Evolutionary conservation across 2,329 filamentous ascomycete genomes (phyloP).

Genomic region (Colletotrichum tanaceti): DNA sequence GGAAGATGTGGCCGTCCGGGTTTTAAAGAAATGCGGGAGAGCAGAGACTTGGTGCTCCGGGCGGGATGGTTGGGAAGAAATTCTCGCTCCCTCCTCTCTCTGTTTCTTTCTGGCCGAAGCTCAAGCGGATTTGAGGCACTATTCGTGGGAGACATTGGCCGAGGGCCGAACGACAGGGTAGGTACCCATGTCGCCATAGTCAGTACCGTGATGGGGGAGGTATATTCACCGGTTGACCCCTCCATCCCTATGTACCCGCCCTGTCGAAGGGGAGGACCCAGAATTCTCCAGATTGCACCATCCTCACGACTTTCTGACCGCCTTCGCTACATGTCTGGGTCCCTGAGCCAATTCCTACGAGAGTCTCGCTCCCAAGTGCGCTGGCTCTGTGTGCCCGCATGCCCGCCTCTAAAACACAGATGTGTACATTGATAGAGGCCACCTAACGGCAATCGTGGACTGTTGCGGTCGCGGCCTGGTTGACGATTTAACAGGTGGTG

Average conservation of each 20-base stretch:
- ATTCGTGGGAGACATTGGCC: slow-evolving; percentile 34
- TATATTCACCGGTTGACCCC: slow-evolving; percentile 30
- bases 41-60: slow-evolving; percentile 27
- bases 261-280: slow-evolving; percentile 34
- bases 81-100: slow-evolving; percentile 25
- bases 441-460: slow-evolving; percentile 19
- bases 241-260: slow-evolving; percentile 36
- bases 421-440: slow-evolving; percentile 7
- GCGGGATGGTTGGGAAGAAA: slow-evolving; percentile 35
- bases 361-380: background rate
- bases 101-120: slow-evolving; percentile 17
- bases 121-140: slow-evolving; percentile 38
- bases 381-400: no score
- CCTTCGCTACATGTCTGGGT: slow-evolving; percentile 30
- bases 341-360: slow-evolving; percentile 4
- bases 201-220: background rate
- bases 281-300: slow-evolving; percentile 41
- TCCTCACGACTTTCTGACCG: slow-evolving; percentile 37
- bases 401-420: background rate
- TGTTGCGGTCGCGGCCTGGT: slow-evolving; percentile 7
- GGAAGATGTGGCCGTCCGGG: slow-evolving; percentile 36
- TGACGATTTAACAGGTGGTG: slow-evolving; percentile 7
- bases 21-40: slow-evolving; percentile 38
- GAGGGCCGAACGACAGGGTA: slow-evolving; percentile 28
- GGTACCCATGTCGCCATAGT: slow-evolving; percentile 10